Evolutionary conservation across 352 stramenopile genomes (phyloP).

Genomic region (Phytophthora rubi): DNA sequence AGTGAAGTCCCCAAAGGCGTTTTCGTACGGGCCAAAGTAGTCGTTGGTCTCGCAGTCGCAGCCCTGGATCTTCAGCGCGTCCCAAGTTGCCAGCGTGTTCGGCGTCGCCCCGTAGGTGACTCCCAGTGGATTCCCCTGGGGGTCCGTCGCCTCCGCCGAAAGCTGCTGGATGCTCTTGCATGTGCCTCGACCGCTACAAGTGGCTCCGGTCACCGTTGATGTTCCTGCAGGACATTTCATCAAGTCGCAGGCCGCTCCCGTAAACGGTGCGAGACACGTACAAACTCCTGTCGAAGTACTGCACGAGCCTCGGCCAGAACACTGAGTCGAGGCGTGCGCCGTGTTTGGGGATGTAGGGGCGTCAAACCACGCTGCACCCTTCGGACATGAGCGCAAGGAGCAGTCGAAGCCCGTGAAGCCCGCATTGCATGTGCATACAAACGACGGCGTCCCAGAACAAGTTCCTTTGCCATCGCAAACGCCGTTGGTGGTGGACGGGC

Average conservation of each 20-base stretch:
- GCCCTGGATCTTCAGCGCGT: slow-evolving; percentile 84
- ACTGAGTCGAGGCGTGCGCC: slow-evolving; percentile 53
- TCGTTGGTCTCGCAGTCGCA: slow-evolving; percentile 72
- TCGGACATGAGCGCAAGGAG: slow-evolving; percentile 54
- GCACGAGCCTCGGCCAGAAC: slow-evolving; percentile 68
- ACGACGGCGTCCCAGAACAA: slow-evolving; percentile 54
- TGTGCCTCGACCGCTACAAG: slow-evolving; percentile 73
- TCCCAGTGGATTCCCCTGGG: slow-evolving; percentile 51
- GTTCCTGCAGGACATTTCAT: slow-evolving; percentile 50
- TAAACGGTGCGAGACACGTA: slow-evolving; percentile 73
- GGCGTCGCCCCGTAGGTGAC: slow-evolving; percentile 72
- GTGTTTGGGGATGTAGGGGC: slow-evolving; percentile 55
- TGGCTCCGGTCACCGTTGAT: slow-evolving; percentile 10
- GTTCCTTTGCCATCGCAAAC: slow-evolving; percentile 53
- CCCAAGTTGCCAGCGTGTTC: slow-evolving; percentile 76
- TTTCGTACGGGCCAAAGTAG: slow-evolving; percentile 75
- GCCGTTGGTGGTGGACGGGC: slow-evolving; percentile 43
- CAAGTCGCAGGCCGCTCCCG: slow-evolving; percentile 76
- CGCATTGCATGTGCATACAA: slow-evolving; percentile 64
- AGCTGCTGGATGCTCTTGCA: slow-evolving; percentile 84
- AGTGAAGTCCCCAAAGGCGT: slow-evolving; percentile 56
- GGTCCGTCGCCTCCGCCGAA: slow-evolving; percentile 40
- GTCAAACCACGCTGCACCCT: slow-evolving; percentile 74
- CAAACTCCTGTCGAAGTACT: slow-evolving; percentile 62
- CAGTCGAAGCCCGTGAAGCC: slow-evolving; percentile 71